phyloP scores from a whole-genome alignment of 2,329 filamentous ascomycete genomes.

The Penicillium sp. region DNA sequence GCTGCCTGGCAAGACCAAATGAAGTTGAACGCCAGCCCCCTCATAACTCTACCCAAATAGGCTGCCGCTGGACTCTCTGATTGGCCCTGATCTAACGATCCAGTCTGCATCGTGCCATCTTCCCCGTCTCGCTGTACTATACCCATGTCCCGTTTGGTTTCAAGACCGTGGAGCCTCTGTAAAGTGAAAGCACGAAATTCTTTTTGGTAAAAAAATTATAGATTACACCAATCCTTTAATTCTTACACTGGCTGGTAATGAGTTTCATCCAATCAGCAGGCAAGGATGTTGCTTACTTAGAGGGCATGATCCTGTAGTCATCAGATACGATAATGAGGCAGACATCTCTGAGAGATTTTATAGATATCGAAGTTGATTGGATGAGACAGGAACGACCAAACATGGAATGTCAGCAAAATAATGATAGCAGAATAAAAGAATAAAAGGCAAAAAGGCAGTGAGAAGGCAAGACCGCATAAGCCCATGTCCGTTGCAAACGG shows the following conservation, averaged over 20 bases:
- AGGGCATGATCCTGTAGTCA: neutral
- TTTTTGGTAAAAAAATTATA: neutral
- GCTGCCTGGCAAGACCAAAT: slow-evolving; percentile 10
- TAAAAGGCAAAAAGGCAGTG: neutral
- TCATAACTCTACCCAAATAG: slow-evolving; percentile 7
- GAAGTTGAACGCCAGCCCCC: neutral
- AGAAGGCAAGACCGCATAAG: neutral
- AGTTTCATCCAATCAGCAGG: neutral
- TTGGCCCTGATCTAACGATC: slow-evolving; percentile 4
- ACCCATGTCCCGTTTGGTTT: slow-evolving; percentile 6
- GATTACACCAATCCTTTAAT: slow-evolving; percentile 1
- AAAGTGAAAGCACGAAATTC: neutral
- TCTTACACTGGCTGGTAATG: neutral
- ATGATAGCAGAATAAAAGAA: neutral
- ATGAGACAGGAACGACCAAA: neutral
- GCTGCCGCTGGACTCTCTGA: neutral
- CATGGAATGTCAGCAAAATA: neutral
- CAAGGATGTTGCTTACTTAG: neutral
- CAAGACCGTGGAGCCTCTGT: slow-evolving; percentile 6
- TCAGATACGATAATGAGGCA: neutral
- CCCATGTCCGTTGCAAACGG: slow-evolving; percentile 6
- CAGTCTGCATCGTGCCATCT: slow-evolving; percentile 14
- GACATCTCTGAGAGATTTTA: neutral
- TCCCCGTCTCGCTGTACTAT: neutral
- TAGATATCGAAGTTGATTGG: neutral